A percentile compares a stretch with the other conserved stretches of the same genome.
Conservation (phyloP, 495 filamentous ascomycete species). For the Tuber melanosporum region DNA sequence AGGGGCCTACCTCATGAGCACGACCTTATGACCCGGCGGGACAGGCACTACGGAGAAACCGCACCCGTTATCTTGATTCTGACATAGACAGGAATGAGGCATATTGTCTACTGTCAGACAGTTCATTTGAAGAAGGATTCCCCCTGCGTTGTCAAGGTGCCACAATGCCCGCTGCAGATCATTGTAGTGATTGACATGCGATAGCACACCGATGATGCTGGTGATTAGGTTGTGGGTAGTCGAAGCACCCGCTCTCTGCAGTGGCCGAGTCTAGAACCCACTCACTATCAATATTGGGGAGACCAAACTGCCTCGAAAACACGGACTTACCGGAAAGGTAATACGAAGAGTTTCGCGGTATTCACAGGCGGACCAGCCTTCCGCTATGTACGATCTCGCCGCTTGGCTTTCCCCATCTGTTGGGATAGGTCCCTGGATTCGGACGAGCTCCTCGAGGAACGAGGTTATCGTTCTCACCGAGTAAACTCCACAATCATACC, state of each 20-base stretch:
- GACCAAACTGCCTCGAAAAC: background rate
- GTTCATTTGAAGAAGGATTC: constrained; percentile 13
- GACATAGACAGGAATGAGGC: background rate
- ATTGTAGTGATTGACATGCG: background rate
- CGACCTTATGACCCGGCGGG: constrained; percentile 8
- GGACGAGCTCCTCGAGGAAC: background rate
- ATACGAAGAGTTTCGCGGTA: background rate
- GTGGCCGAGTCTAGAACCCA: background rate
- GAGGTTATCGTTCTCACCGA: background rate
- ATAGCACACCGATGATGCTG: background rate
- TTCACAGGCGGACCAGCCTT: background rate
- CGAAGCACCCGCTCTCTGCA: background rate
- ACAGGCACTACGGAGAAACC: constrained; percentile 16
- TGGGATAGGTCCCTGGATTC: background rate
- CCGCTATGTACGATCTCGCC: background rate
- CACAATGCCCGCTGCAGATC: constrained; percentile 14
- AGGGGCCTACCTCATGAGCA: constrained; percentile 24
- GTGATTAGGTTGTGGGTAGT: background rate
- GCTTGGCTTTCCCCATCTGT: background rate
- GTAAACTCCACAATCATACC: constrained; percentile 19
- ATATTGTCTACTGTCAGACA: background rate
- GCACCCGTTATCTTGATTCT: background rate
- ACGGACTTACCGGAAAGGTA: background rate
- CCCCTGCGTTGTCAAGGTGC: constrained; percentile 30
- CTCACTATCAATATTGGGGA: background rate